Conservation (phyloP, 495 filamentous ascomycete species). For the Antarctomyces pellizariae region DNA sequence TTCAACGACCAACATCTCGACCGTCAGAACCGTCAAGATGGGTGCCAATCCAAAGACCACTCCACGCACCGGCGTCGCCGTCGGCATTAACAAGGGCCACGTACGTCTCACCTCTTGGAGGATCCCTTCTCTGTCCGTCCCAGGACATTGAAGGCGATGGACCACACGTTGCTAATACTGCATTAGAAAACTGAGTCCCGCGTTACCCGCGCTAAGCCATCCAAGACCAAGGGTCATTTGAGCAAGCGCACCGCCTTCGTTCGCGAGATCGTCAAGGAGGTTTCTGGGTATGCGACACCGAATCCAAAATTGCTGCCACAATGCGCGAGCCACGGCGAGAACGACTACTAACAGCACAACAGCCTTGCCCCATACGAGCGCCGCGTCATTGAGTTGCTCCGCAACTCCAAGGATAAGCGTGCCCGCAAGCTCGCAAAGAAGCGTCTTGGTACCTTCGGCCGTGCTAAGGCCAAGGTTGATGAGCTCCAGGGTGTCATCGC, state of each 20-base stretch:
- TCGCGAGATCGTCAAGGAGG: conserved; percentile 85
- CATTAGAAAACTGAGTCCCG: conserved; percentile 72
- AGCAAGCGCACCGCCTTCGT: conserved; percentile 89
- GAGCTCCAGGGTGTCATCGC: conserved; percentile 94
- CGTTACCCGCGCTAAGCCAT: conserved; percentile 66
- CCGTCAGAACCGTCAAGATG: conserved; percentile 25
- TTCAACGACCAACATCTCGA: conserved; percentile 12
- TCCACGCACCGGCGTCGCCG: conserved; percentile 45
- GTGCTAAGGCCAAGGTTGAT: conserved; percentile 97
- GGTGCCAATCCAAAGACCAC: conserved; percentile 22
- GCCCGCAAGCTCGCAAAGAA: conserved; percentile 98
- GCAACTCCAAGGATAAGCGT: conserved; percentile 98
- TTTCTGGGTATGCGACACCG: conserved; percentile 43
- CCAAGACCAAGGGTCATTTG: conserved; percentile 71
- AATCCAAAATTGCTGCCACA: background rate
- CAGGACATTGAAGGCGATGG: conserved; percentile 20
- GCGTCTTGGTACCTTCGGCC: conserved; percentile 92
- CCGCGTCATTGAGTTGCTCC: conserved; percentile 92
- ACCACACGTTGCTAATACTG: conserved; percentile 21
- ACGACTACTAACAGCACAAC: conserved; percentile 10
- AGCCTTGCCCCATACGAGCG: conserved; percentile 93
- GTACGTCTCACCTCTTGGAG: conserved; percentile 53
- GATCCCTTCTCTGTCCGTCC: conserved; percentile 29
- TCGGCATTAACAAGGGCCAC: conserved; percentile 76
- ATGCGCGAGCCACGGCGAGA: background rate